Conservation (phyloP, 148 eudicot genomes). For the Vaccinium macrocarpon region DNA sequence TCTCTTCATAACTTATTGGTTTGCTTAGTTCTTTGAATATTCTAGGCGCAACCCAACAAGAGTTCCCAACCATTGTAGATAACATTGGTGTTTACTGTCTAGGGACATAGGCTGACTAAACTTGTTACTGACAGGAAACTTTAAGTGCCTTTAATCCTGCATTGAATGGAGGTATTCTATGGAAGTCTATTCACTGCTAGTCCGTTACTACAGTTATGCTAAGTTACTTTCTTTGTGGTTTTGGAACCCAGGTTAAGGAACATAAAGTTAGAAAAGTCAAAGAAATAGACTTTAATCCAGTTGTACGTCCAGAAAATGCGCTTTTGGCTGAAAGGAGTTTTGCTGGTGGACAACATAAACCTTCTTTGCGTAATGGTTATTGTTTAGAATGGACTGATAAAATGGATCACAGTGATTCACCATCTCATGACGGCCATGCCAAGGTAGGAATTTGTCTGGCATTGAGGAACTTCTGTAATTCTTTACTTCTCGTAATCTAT, state of each 20-base stretch:
- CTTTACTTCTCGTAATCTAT: constrained; percentile 1
- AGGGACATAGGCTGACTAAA: not conserved
- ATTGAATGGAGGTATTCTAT: not conserved
- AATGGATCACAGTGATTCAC: constrained; percentile 8
- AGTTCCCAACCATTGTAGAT: not conserved
- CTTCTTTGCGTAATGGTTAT: constrained; percentile 29
- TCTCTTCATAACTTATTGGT: not conserved
- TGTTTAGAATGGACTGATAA: constrained; percentile 40
- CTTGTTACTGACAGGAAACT: not conserved
- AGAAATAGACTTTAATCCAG: constrained; percentile 30
- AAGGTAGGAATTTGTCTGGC: constrained; percentile 25
- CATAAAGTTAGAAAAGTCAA: constrained; percentile 37
- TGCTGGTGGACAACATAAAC: constrained; percentile 25
- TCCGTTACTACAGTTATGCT: not conserved
- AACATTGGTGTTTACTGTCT: not conserved
- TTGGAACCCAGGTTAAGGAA: constrained; percentile 40
- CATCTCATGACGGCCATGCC: constrained; percentile 22
- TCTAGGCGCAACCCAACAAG: not conserved
- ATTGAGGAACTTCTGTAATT: constrained; percentile 9
- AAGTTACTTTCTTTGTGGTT: constrained; percentile 7
- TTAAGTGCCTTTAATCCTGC: not conserved
- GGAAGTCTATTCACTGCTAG: not conserved
- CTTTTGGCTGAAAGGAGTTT: constrained; percentile 40
- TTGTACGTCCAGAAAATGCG: constrained; percentile 36
- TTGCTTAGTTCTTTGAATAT: not conserved